phyloP scores from a whole-genome alignment of 83 land plant species.

The Larix sibirica region DNA sequence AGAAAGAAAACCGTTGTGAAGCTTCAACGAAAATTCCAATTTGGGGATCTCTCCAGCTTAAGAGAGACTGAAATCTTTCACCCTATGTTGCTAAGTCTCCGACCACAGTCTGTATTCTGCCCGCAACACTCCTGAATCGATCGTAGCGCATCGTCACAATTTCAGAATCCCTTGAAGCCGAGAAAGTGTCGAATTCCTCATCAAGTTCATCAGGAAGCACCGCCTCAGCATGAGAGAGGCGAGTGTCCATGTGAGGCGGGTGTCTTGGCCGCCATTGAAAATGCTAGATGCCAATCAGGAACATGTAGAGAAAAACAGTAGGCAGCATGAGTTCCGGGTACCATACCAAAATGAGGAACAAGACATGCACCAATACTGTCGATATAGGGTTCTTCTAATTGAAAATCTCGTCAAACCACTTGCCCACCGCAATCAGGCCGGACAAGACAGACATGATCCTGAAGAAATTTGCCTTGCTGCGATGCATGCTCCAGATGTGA shows the following conservation, averaged over 20 bases:
- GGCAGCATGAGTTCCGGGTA: conserved; percentile 47
- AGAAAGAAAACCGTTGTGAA: no score
- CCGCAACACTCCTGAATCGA: no score
- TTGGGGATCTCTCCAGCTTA: no score
- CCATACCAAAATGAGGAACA: conserved; percentile 44
- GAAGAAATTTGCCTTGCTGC: conserved; percentile 46
- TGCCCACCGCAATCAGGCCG: conserved; percentile 24
- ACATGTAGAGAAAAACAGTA: conserved; percentile 47
- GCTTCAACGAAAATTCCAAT: no score
- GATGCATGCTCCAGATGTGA: not conserved
- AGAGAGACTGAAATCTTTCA: no score
- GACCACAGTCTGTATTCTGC: no score
- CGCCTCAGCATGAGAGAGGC: no score
- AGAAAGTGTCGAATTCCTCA: no score
- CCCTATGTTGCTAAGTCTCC: no score
- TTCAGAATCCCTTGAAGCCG: not conserved
- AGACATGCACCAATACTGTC: conserved; percentile 40
- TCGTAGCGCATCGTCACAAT: no score
- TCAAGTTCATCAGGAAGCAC: no score
- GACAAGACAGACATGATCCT: conserved; percentile 34
- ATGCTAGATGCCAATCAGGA: conserved; percentile 52
- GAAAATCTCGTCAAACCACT: conserved; percentile 37
- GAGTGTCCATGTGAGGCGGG: no score
- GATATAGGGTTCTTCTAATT: conserved; percentile 40
- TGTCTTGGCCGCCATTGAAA: conserved; percentile 33